A percentile compares a stretch with the other conserved stretches of the same genome.
phyloP scores from a whole-genome alignment of 305 asterid species.

The Lippia alba region DNA sequence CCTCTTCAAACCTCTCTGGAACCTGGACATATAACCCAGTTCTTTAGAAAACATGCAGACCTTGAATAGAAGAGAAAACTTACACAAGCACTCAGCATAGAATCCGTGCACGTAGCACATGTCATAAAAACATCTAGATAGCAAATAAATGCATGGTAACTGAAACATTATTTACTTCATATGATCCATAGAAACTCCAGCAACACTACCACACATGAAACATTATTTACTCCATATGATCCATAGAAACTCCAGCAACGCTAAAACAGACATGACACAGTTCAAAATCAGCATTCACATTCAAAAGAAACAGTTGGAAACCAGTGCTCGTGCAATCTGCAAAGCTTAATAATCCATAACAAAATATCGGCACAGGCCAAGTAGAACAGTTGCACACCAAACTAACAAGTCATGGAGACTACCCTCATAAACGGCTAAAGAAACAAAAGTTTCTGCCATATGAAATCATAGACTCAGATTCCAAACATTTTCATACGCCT shows the following conservation, averaged over 20 bases:
- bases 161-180: background rate
- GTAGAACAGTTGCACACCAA: background rate
- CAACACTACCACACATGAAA: no score
- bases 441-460: background rate
- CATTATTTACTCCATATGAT: background rate
- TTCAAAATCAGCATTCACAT: no score
- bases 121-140: background rate
- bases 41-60: background rate
- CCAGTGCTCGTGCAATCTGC: no score
- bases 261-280: no score
- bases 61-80: background rate
- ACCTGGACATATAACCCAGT: constrained; percentile 34
- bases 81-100: background rate
- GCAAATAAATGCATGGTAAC: background rate
- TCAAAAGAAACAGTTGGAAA: no score
- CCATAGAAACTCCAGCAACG: no score
- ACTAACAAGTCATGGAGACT: background rate
- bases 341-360: background rate
- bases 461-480: background rate
- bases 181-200: no score
- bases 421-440: background rate
- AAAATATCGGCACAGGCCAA: background rate
- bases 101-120: no score
- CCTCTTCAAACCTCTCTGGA: constrained; percentile 63
- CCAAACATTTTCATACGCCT: background rate